Percentiles rank a stretch among this genome's conserved stretches.
These are phyloP conservation scores for Saccharomycopsis amapae DNA, from an alignment of 805 yeast species.

Conservation along the genomic window DNA sequence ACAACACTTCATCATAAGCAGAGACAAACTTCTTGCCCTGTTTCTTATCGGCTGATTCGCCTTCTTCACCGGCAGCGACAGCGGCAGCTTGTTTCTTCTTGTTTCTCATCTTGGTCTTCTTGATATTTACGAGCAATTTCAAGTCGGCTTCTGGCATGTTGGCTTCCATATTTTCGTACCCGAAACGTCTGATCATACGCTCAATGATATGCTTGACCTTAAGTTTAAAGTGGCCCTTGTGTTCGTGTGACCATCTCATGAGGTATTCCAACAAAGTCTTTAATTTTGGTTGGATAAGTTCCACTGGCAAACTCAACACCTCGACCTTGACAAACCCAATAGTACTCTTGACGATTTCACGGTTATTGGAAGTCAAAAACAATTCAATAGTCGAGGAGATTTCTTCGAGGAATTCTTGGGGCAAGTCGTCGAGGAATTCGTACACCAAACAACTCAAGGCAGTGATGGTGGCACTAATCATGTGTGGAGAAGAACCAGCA, in stretches of 20 bases:
- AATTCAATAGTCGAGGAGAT: constrained; percentile 80
- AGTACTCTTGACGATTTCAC: constrained; percentile 91
- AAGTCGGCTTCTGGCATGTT: constrained; percentile 87
- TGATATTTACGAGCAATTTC: constrained; percentile 76
- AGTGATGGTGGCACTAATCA: constrained; percentile 94
- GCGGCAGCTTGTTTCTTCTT: constrained; percentile 58
- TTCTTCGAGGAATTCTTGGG: constrained; percentile 57
- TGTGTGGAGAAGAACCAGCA: constrained; percentile 88
- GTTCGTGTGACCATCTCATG: constrained; percentile 92
- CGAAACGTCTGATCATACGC: constrained; percentile 82
- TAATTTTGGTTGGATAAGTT: constrained; percentile 59
- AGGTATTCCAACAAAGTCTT: constrained; percentile 61
- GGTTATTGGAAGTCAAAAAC: constrained; percentile 81
- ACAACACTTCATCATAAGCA: constrained; percentile 88
- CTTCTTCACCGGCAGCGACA: constrained; percentile 25
- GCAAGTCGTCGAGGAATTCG: constrained; percentile 69
- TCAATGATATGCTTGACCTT: constrained; percentile 91
- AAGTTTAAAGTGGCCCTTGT: constrained; percentile 88
- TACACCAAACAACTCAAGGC: constrained; percentile 81
- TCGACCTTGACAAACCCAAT: constrained; percentile 92
- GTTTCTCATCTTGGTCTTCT: constrained; percentile 78
- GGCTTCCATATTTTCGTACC: constrained; percentile 74
- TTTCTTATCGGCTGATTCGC: constrained; percentile 23
- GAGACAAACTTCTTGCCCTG: constrained; percentile 57
- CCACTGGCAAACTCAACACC: constrained; percentile 74